Base-by-base conservation (phyloP, 2,329 filamentous ascomycete genomes). In the Diaporthe eres region DNA sequence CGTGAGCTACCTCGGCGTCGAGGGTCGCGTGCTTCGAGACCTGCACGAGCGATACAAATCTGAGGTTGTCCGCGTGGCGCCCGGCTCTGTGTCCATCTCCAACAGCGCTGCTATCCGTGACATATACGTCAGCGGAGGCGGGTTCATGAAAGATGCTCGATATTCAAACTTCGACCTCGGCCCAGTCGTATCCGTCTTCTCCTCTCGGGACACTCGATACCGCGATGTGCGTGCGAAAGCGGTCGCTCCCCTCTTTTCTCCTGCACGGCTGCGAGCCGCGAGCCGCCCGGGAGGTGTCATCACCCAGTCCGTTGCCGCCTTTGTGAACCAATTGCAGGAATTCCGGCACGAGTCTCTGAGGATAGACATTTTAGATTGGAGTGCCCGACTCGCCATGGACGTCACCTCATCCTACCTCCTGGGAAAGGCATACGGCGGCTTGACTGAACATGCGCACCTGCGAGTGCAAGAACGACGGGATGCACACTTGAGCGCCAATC, bases 1-100 rank as follows among this genome's bases (percentile, higher is more conserved):
- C 15, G 17, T 49, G 7, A 49, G 76, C 68, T 78, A 75, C 42
- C 55, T 76, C 19, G 77, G 78, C 19, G 76, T 78, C 51, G 78
- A 79, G 61, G 74, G 74, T 25, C 72, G 68, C 8, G 75, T 78
- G 2, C 42, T 79, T 8, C 74, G 74, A 12, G 31, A 77, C 44
- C 70, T 73, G n/a, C 57, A 60, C 47, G 12, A 22, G 15, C 47
- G 34, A 7, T 60, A 60, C 25, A n/a, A 60, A 7, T 37, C 57
- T 0, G 15, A 60, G 31, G 57, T 60, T 4, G 5, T 60, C 0
- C 57, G 57, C 3, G 17, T 60, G 28, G 57, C 57, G 1, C 57
- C 57, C 6, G 34, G 34, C 28, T 60, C 57, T 4, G 7, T 60
- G 4, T 60, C 57, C 57, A 13, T 60, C 5, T 60, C 25, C 8